Percentiles rank a stretch among this genome's conserved stretches.
Conservation (phyloP, 768 basidiomycete species). For the Plicaturopsis crispa region DNA sequence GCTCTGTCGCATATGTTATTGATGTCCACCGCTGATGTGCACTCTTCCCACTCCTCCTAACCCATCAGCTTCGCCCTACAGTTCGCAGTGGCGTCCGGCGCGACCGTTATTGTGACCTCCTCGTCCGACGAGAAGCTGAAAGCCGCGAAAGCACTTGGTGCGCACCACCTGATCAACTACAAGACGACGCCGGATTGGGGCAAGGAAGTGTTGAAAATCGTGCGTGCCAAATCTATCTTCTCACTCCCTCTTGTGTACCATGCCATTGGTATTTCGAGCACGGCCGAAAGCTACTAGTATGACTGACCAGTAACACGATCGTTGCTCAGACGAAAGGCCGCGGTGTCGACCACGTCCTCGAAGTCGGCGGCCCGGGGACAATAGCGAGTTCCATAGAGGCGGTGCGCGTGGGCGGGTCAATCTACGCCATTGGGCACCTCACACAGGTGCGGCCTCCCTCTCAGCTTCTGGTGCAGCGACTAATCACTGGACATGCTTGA, state of each 20-base stretch:
- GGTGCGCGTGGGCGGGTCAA: constrained; percentile 30
- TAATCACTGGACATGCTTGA: background rate
- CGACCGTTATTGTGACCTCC: constrained; percentile 58
- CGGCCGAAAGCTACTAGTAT: no score
- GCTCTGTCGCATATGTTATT: background rate
- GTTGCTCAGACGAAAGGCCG: background rate
- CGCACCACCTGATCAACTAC: constrained; percentile 55
- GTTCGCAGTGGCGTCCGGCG: constrained; percentile 55
- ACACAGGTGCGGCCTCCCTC: constrained; percentile 21
- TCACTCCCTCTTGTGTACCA: no score
- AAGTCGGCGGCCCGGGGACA: constrained; percentile 46
- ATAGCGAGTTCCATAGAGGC: constrained; percentile 34
- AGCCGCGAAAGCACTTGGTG: constrained; percentile 42
- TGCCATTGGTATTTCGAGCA: no score
- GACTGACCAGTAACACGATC: background rate
- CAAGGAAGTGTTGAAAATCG: constrained; percentile 33
- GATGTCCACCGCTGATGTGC: background rate
- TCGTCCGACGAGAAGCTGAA: constrained; percentile 59
- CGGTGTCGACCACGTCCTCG: constrained; percentile 22
- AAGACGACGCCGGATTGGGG: constrained; percentile 52
- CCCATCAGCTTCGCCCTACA: constrained; percentile 44
- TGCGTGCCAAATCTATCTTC: background rate
- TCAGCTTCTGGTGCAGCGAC: background rate
- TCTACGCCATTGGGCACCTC: constrained; percentile 49
- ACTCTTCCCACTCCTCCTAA: constrained; percentile 7